These are phyloP conservation scores for Paecilomyces formosus DNA, from an alignment of 2,329 filamentous ascomycete genomes.

Conservation along the genomic window DNA sequence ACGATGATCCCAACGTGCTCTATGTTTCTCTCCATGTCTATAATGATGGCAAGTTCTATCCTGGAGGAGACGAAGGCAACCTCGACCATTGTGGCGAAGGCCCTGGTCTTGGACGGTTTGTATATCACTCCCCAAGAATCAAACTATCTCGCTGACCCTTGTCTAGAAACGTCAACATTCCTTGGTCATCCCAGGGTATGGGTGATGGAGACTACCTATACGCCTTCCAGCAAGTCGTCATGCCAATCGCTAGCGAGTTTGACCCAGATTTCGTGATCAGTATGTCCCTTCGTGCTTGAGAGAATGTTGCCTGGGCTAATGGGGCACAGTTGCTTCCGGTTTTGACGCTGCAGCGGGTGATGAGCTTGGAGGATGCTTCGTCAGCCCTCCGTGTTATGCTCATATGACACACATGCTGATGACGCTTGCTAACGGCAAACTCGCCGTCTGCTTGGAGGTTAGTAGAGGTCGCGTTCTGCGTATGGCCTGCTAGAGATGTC, in stretches of 20 bases:
- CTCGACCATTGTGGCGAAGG: conserved; percentile 53
- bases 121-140: conserved; percentile 1
- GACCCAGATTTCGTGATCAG: conserved; percentile 83
- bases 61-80: conserved; percentile 53
- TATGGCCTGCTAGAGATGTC: background rate
- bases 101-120: conserved; percentile 48
- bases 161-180: conserved; percentile 57
- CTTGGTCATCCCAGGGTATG: conserved; percentile 67
- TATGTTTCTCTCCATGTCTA: conserved; percentile 96
- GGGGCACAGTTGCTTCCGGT: conserved; percentile 69
- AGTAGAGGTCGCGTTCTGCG: conserved; percentile 1
- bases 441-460: conserved; percentile 81
- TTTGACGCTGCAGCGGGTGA: conserved; percentile 95
- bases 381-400: conserved; percentile 83
- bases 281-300: conserved; percentile 17
- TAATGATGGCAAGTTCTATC: conserved; percentile 76
- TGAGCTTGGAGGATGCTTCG: conserved; percentile 84
- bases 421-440: conserved; percentile 81
- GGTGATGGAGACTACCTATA: conserved; percentile 95
- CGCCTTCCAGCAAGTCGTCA: conserved; percentile 90
- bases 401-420: conserved; percentile 99
- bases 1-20: conserved; percentile 85
- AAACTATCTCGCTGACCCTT: background rate
- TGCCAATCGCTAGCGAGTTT: conserved; percentile 93
- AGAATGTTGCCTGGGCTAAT: conserved; percentile 3